Percentiles rank a stretch among this genome's conserved stretches.
These are phyloP conservation scores for Phytophthora ramorum DNA, from an alignment of 352 stramenopile genomes.

Conservation along the genomic window DNA sequence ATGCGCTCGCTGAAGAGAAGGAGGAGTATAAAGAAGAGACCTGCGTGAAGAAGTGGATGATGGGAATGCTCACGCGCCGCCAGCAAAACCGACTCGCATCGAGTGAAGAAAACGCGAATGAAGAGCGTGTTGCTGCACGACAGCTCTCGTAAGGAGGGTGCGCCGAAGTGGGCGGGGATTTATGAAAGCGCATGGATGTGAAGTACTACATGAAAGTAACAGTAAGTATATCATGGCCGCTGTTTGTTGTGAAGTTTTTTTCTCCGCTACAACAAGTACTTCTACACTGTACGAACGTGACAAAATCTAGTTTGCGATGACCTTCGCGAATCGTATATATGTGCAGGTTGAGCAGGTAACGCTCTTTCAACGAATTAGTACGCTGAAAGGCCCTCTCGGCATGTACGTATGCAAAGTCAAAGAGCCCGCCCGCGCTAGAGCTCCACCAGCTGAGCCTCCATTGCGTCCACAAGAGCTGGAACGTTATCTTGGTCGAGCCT, in stretches of 20 bases:
- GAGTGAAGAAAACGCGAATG: constrained; percentile 36
- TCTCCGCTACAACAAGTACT: no score
- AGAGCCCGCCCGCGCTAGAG: constrained; percentile 21
- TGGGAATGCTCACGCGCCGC: constrained; percentile 38
- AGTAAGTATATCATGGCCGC: constrained; percentile 24
- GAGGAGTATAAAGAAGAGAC: constrained; percentile 8
- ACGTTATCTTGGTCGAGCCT: constrained; percentile 65
- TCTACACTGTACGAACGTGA: background rate
- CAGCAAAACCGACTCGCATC: constrained; percentile 43
- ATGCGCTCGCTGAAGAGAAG: constrained; percentile 19
- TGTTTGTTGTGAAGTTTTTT: background rate
- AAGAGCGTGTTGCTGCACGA: constrained; percentile 20
- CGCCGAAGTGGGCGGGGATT: constrained; percentile 1
- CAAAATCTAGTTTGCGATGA: constrained; percentile 18
- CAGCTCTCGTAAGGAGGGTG: constrained; percentile 8
- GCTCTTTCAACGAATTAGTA: constrained; percentile 4
- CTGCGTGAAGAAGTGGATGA: constrained; percentile 39
- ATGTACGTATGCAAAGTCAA: constrained; percentile 8
- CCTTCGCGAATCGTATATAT: constrained; percentile 6
- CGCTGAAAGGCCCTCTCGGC: background rate
- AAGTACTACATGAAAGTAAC: constrained; percentile 27
- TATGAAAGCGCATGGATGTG: constrained; percentile 23
- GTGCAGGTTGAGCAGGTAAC: constrained; percentile 3
- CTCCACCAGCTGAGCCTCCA: constrained; percentile 54
- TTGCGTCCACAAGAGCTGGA: constrained; percentile 60